These are phyloP conservation scores for Mimosa pudica DNA, from an alignment of 306 rosid species.

Conservation along the genomic window DNA sequence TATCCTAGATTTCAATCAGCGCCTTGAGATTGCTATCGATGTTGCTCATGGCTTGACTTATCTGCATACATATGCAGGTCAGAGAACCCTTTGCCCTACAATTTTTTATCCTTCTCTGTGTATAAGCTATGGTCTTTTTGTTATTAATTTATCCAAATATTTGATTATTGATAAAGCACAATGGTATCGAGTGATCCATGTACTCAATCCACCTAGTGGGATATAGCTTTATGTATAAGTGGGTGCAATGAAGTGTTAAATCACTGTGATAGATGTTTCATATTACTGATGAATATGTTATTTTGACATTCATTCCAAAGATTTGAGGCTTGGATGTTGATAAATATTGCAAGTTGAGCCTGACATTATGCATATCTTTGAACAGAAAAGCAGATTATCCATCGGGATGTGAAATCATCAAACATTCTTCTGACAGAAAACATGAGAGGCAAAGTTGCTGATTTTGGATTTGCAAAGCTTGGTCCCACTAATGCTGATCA, in stretches of 20 bases:
- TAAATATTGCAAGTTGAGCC: conserved; percentile 26
- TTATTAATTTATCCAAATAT: no score
- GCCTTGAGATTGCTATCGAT: conserved; percentile 94
- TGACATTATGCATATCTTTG: conserved; percentile 39
- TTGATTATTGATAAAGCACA: no score
- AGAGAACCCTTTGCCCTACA: conserved; percentile 34
- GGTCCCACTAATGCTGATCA: conserved; percentile 72
- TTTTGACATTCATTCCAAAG: conserved; percentile 26
- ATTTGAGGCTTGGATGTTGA: conserved; percentile 14
- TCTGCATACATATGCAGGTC: conserved; percentile 90
- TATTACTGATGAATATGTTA: neutral
- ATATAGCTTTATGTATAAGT: neutral
- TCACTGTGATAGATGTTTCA: neutral
- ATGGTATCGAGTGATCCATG: no score
- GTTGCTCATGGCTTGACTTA: conserved; percentile 97
- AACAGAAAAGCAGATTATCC: conserved; percentile 92
- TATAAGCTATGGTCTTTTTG: no score
- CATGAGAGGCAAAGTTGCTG: conserved; percentile 98
- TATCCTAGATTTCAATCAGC: conserved; percentile 89
- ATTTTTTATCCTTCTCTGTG: conserved; percentile 30
- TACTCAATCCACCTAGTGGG: no score
- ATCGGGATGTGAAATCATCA: conserved; percentile 94
- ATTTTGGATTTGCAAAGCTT: conserved; percentile 95
- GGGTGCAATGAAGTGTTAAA: conserved; percentile 22
- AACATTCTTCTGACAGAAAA: conserved; percentile 95